Percentiles rank a stretch among this genome's conserved stretches.
Conservation (phyloP, 2,329 filamentous ascomycete genomes). For the Cladosporium sp. region DNA sequence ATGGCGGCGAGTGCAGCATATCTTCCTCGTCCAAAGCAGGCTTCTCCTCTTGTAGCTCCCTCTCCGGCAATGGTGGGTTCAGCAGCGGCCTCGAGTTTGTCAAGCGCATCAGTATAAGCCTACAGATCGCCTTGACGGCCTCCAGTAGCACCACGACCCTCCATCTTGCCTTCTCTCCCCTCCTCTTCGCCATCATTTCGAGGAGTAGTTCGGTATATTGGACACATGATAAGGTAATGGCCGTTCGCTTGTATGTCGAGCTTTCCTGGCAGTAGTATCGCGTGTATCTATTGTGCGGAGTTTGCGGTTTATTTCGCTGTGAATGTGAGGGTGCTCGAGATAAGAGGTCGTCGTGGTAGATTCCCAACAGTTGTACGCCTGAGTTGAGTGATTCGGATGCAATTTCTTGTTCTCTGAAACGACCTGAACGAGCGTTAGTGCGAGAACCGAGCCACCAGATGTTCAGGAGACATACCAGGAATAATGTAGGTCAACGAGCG, state of each 20-base stretch:
- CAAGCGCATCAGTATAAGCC: slow-evolving; percentile 72
- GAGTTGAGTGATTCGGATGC: slow-evolving; percentile 83
- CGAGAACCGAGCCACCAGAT: not conserved
- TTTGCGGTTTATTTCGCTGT: slow-evolving; percentile 45
- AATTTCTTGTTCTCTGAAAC: slow-evolving; percentile 88
- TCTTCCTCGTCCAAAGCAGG: slow-evolving; percentile 28
- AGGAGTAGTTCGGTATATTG: slow-evolving; percentile 95
- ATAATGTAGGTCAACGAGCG: slow-evolving; percentile 95
- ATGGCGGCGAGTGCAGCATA: slow-evolving; percentile 43
- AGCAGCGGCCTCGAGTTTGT: slow-evolving; percentile 81
- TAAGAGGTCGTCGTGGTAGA: slow-evolving; percentile 90
- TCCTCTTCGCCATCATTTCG: slow-evolving; percentile 92
- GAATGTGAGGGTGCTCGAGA: slow-evolving; percentile 56
- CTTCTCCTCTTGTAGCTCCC: slow-evolving; percentile 62
- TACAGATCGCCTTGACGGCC: slow-evolving; percentile 78
- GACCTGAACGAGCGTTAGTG: slow-evolving; percentile 49
- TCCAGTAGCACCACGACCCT: slow-evolving; percentile 82
- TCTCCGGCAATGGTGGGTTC: slow-evolving; percentile 78
- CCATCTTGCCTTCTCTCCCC: slow-evolving; percentile 79
- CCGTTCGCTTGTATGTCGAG: slow-evolving; percentile 73
- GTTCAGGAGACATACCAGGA: slow-evolving; percentile 55
- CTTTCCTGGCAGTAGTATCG: slow-evolving; percentile 59
- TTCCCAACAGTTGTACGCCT: slow-evolving; percentile 79
- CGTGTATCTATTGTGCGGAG: slow-evolving; percentile 60
- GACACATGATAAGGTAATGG: slow-evolving; percentile 79